phyloP scores from a whole-genome alignment of 192 early-diverging fungal species.

The Dissophora ornata region DNA sequence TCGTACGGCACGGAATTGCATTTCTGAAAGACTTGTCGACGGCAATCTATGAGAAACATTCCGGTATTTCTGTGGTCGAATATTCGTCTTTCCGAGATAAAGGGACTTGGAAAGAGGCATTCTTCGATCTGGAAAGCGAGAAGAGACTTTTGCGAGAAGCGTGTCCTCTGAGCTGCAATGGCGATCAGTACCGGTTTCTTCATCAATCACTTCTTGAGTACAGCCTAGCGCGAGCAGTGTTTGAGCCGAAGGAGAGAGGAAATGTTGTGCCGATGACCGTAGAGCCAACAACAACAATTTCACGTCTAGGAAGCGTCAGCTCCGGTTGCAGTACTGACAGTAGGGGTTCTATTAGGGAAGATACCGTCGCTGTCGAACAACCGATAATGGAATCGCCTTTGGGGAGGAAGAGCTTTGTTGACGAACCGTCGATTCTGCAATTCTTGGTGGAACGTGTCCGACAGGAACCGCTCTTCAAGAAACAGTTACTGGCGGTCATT shows the following conservation, averaged over 20 bases:
- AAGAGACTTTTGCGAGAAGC: neutral
- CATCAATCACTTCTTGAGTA: slow-evolving; percentile 6
- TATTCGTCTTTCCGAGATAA: neutral
- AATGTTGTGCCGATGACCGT: neutral
- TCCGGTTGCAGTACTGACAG: neutral
- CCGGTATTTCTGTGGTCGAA: neutral
- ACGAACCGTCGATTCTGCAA: slow-evolving; percentile 7
- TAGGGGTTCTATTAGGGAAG: neutral
- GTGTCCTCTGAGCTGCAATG: neutral
- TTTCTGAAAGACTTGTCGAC: neutral
- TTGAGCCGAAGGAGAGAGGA: neutral
- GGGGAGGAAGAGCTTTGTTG: neutral
- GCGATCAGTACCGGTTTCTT: slow-evolving; percentile 1
- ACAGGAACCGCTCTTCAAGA: slow-evolving; percentile 10
- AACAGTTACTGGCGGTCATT: slow-evolving; percentile 12
- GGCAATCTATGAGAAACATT: neutral
- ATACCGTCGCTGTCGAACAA: neutral
- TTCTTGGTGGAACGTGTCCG: slow-evolving; percentile 2
- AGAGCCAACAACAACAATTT: neutral
- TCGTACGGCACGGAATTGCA: neutral
- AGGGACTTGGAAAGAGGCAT: neutral
- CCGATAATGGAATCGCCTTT: neutral
- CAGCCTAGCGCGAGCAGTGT: neutral
- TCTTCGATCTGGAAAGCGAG: neutral
- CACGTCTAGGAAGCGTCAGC: neutral